Evolutionary conservation across 768 basidiomycete species (phyloP).

Genomic region (Termitomyces eurrhizus): DNA sequence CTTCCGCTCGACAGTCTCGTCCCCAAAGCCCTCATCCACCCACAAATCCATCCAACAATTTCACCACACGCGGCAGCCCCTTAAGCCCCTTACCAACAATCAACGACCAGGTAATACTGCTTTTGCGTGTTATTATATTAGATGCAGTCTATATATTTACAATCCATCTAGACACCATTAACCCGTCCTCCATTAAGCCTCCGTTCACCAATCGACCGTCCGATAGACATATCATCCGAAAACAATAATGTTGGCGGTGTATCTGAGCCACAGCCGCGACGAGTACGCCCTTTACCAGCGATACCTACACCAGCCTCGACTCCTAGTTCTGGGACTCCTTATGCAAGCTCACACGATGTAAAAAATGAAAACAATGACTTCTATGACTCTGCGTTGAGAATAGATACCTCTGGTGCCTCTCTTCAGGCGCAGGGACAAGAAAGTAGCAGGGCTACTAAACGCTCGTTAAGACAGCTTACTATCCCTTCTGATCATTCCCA

Average conservation of each 20-base stretch:
- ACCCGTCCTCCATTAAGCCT: not conserved
- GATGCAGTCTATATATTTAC: not conserved
- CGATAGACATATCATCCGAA: constrained; percentile 7
- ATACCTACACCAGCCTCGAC: constrained; percentile 16
- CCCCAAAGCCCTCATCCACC: constrained; percentile 3
- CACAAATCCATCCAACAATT: not conserved
- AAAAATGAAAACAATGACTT: constrained; percentile 15
- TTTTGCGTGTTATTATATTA: not conserved
- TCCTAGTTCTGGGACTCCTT: constrained; percentile 10
- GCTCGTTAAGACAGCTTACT: not conserved
- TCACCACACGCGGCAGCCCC: constrained; percentile 4
- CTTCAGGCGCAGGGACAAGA: not conserved
- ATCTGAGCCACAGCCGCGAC: constrained; percentile 13
- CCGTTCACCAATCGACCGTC: constrained; percentile 10
- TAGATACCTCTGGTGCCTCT: not conserved
- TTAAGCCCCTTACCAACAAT: constrained; percentile 9
- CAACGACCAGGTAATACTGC: constrained; percentile 14
- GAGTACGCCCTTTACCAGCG: constrained; percentile 19
- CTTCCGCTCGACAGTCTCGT: not conserved
- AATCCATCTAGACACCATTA: not conserved
- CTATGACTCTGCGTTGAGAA: constrained; percentile 7
- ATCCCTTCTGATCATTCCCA: not conserved
- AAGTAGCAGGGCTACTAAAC: not conserved
- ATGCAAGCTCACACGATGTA: constrained; percentile 5
- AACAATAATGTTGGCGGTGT: not conserved